These are phyloP conservation scores for Trichomonas tenax DNA, from an alignment of 208 protist species.

Conservation along the genomic window DNA sequence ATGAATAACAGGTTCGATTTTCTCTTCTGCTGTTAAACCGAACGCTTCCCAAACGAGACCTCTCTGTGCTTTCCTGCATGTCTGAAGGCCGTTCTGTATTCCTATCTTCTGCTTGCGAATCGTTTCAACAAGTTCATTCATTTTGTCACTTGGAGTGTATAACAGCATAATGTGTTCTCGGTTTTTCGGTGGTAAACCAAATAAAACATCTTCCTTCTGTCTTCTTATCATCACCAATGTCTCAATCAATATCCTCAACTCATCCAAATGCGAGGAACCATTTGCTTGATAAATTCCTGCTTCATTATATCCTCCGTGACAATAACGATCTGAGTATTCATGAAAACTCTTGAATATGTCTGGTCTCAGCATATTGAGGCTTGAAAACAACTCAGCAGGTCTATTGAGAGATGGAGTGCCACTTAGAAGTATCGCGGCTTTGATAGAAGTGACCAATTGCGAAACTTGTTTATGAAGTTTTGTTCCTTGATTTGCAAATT, in stretches of 20 bases:
- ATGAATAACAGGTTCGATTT: neutral
- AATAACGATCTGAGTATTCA: slow-evolving; percentile 29
- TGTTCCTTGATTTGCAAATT: slow-evolving; percentile 32
- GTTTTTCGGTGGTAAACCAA: slow-evolving; percentile 29
- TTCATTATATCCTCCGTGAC: neutral
- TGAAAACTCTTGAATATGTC: slow-evolving; percentile 17
- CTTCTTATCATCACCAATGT: slow-evolving; percentile 29
- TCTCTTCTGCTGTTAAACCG: neutral
- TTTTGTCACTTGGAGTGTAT: neutral
- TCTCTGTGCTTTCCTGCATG: neutral
- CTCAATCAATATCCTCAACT: slow-evolving; percentile 27
- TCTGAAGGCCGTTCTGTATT: neutral
- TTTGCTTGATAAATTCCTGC: neutral
- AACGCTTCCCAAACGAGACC: neutral
- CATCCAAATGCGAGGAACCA: slow-evolving; percentile 25
- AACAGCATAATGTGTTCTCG: neutral
- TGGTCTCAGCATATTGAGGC: slow-evolving; percentile 20
- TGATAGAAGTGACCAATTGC: slow-evolving; percentile 21
- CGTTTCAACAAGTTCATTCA: neutral
- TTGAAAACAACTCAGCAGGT: slow-evolving; percentile 35
- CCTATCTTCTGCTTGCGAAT: neutral
- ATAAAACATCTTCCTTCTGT: slow-evolving; percentile 39
- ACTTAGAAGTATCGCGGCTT: slow-evolving; percentile 31
- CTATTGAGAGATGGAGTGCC: slow-evolving; percentile 32
- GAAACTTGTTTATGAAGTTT: slow-evolving; percentile 25